These are phyloP conservation scores for Suillus tomentosus DNA, from an alignment of 768 basidiomycete genomes.

Conservation along the genomic window DNA sequence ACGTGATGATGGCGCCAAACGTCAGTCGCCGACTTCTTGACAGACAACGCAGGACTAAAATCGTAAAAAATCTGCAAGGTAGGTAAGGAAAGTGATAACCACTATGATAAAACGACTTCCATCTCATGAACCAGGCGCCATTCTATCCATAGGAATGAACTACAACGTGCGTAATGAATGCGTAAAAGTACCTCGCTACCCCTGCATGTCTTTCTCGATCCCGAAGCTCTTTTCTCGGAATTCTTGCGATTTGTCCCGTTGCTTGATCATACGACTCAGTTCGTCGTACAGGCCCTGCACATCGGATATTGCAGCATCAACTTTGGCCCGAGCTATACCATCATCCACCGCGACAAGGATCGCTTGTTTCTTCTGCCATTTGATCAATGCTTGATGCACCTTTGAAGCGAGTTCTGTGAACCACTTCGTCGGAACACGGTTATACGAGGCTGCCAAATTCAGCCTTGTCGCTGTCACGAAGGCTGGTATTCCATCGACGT, in stretches of 20 bases:
- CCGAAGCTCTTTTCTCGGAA: neutral
- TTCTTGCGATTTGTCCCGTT: neutral
- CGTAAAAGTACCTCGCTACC: neutral
- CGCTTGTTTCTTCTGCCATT: neutral
- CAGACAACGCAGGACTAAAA: too few species aligned
- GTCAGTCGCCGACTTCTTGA: too few species aligned
- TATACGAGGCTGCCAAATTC: neutral
- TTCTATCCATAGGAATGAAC: neutral
- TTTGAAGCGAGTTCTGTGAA: neutral
- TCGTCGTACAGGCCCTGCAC: neutral
- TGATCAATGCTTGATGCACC: neutral
- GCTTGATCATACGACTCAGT: neutral
- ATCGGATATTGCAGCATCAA: neutral
- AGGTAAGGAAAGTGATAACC: neutral
- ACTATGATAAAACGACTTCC: neutral
- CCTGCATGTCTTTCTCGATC: neutral
- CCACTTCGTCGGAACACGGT: neutral
- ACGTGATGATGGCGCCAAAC: neutral
- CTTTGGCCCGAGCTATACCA: neutral
- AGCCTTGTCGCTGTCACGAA: neutral
- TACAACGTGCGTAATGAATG: neutral
- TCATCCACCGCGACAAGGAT: neutral
- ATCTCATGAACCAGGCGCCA: neutral
- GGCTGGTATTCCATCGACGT: neutral
- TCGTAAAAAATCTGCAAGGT: neutral